Evolutionary conservation across 768 basidiomycete genomes (phyloP), one percentile per base, ranked within the genome.

Genomic region (Mycena galericulata): DNA sequence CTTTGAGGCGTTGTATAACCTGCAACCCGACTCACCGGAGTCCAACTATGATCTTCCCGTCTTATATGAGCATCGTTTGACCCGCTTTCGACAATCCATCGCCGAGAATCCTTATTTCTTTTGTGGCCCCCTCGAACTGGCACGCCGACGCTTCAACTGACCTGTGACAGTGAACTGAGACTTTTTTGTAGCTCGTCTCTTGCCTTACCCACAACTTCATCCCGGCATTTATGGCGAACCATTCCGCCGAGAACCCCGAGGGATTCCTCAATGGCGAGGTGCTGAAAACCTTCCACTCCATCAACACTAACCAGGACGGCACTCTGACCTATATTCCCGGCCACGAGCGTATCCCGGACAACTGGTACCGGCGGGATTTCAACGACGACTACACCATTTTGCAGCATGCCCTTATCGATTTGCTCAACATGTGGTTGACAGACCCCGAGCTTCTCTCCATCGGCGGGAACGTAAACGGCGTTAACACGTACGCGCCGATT

Each of bases 61-160:
- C 1, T 30, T 53, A 6, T 47, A 17, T 3, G 22, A 45, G n/a
- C 59, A 61, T n/a, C 17, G 36, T 5, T 17, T 8, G 2, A 61
- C 10, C 24, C 58, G 59, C 30, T 54, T 55, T 27, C 49, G 17
- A 4, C 58, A 62, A 14, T 68, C 66, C 10, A 54, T 68, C 14
- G 58, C 58, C 4, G 27, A 61, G n/a, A 32, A 68, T 38, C 51
- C 59, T 2, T 36, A 62, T 34, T 68, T 68, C 27, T 68, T 68
- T 32, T 68, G 46, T 20, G 59, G 56, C 4, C 66, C 66, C 10
- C 12, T 68, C 1, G 36, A 62, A 47, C 38, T 61, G 66, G 66
- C 43, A 29, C 27, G 66, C n/a, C n/a, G n/a, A n/a, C 29, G 2
- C 26, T 20, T 8, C 40, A 36, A 32, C 41, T 18, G 4, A 12